Base-by-base conservation (phyloP, 2,329 filamentous ascomycete genomes). In the Claviceps sorghi region DNA sequence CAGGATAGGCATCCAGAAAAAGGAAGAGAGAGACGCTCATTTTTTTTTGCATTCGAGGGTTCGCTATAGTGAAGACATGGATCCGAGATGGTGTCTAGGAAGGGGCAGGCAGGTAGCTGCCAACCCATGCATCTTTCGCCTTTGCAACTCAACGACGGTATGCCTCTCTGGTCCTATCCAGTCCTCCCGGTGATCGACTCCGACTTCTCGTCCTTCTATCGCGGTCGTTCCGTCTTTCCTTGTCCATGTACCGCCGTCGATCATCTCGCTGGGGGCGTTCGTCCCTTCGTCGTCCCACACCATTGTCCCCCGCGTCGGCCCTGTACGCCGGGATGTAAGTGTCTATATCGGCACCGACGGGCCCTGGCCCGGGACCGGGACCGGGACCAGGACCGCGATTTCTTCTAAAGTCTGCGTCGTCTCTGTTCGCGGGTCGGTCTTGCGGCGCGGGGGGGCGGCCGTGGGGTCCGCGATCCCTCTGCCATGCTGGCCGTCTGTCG, bases 401-500 rank as follows among this genome's bases (percentile, higher is more conserved):
- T 36, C 75, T 73, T 40, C 69, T 64, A 42, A 70, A 68, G 48
- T 72, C 71, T 6, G 54, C 52, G 45, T 69, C 65, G 19, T 68
- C 67, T 29, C 63, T 60, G 1, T 60, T 61, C 3, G 60, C 58
- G 17, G 58, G 63, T 55, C 48, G 59, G 55, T 56, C 67, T 62
- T 55, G 71, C n/a, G 72, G 70, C 17, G 72, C 71, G 2, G 76
- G 74, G 2, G 75, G 77, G 10, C 75, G 67, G 4, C 74, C 74
- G 3, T 74, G 74, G 13, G 77, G 62, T 10, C 71, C 72, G 22
- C 73, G 70, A n/a, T 77, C 76, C 51, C 76, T 67, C 46, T 73
- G 71, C 78, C 77, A 80, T 2, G 74, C 76, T 6, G 76, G 77
- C 49, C 76, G 67, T 17, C 75, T 69, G 17, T 73, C 71, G 17